phyloP scores from a whole-genome alignment of 345 rosid species.

The Turritis glabra region DNA sequence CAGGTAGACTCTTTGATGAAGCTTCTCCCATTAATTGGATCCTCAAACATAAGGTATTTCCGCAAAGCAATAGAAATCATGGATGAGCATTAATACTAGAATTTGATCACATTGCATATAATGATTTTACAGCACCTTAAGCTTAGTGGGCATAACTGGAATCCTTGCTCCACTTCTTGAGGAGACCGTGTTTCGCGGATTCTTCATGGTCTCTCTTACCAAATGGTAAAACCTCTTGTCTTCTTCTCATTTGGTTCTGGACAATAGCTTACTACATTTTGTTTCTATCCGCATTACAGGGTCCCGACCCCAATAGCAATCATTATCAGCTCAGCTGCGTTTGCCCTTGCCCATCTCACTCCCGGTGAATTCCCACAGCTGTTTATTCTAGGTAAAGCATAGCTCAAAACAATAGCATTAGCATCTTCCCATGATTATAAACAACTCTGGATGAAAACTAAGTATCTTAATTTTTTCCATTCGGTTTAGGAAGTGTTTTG shows the following conservation, averaged over 20 bases:
- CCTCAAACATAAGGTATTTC: constrained; percentile 41
- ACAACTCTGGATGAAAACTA: neutral
- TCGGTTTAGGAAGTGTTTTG: constrained; percentile 56
- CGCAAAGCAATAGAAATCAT: neutral
- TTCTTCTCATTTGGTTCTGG: neutral
- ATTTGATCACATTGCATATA: constrained; percentile 1
- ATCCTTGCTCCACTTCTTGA: constrained; percentile 92
- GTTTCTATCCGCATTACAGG: constrained; percentile 42
- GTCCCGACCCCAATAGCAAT: constrained; percentile 85
- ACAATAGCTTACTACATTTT: constrained; percentile 6
- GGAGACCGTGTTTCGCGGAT: constrained; percentile 94
- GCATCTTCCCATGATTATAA: neutral
- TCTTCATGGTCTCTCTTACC: constrained; percentile 88
- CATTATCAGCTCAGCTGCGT: constrained; percentile 82
- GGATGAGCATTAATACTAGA: neutral
- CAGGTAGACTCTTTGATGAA: constrained; percentile 44
- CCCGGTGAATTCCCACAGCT: constrained; percentile 94
- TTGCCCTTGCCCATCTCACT: constrained; percentile 89
- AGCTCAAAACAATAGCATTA: constrained; percentile 2
- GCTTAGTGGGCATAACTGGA: constrained; percentile 85
- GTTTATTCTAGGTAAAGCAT: constrained; percentile 63
- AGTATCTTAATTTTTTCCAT: neutral
- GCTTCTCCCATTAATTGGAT: constrained; percentile 44
- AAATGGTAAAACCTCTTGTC: constrained; percentile 56
- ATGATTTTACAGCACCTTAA: constrained; percentile 63